phyloP scores from a whole-genome alignment of 192 early-diverging fungal genomes.

The Jimgerdemannia flammicorona region DNA sequence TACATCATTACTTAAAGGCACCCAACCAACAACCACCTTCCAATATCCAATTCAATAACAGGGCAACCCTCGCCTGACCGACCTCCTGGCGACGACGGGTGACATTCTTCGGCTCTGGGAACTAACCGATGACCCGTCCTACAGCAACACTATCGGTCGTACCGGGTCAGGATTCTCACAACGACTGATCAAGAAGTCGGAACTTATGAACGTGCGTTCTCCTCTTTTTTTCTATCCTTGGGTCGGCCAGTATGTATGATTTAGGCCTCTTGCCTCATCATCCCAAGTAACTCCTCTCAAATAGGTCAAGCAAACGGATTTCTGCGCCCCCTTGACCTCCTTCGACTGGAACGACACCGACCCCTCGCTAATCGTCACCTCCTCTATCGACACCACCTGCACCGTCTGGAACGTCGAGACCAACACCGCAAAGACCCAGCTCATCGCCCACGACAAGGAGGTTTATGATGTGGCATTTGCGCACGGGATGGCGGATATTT shows the following conservation, averaged over 20 bases:
- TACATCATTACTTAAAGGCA: too few relatives aligned
- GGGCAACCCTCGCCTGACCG: constrained; percentile 21
- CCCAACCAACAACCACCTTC: too few relatives aligned
- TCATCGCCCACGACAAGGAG: constrained; percentile 98
- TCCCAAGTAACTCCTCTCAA: too few relatives aligned
- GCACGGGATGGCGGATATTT: constrained; percentile 75
- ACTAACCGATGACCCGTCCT: constrained; percentile 43
- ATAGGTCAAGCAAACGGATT: constrained; percentile 50
- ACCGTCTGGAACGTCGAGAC: constrained; percentile 98
- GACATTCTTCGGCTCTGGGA: constrained; percentile 93
- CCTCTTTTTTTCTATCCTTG: too few relatives aligned
- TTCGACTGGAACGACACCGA: constrained; percentile 97
- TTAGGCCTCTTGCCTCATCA: too few relatives aligned
- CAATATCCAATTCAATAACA: constrained; percentile 1
- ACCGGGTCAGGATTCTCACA: too few relatives aligned
- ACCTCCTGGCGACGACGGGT: constrained; percentile 85
- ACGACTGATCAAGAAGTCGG: too few relatives aligned
- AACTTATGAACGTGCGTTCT: too few relatives aligned
- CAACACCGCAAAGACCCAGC: constrained; percentile 95
- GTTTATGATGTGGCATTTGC: constrained; percentile 98
- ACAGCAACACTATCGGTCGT: too few relatives aligned
- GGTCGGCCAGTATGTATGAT: too few relatives aligned
- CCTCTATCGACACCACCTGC: constrained; percentile 98
- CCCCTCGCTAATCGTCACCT: constrained; percentile 82
- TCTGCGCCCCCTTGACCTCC: constrained; percentile 87